Percentiles rank a stretch among this genome's conserved stretches.
These are phyloP conservation scores for Penicillium sp. DNA, from an alignment of 2,329 filamentous ascomycete genomes.

Conservation along the genomic window DNA sequence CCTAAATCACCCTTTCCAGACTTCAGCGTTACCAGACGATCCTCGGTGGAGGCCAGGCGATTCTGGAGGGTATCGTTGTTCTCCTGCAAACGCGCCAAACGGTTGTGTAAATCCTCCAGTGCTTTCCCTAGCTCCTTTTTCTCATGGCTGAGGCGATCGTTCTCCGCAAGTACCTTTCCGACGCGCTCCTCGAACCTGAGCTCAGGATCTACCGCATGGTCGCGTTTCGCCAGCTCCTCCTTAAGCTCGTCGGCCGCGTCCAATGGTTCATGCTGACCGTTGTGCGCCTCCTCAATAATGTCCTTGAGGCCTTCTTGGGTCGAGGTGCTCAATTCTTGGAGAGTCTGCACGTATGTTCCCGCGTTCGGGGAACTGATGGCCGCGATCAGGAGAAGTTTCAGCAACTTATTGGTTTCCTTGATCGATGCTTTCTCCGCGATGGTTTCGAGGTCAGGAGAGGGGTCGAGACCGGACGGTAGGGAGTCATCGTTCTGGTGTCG, in stretches of 20 bases:
- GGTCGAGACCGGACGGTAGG: slow-evolving; percentile 40
- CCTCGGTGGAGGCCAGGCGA: slow-evolving; percentile 46
- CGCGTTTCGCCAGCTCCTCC: slow-evolving; percentile 33
- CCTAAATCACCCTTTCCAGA: slow-evolving; percentile 47
- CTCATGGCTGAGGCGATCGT: slow-evolving; percentile 56
- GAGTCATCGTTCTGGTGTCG: slow-evolving; percentile 43
- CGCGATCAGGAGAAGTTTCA: slow-evolving; percentile 61
- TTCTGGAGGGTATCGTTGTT: slow-evolving; percentile 46
- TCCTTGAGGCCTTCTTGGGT: slow-evolving; percentile 46
- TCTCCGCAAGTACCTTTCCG: slow-evolving; percentile 47
- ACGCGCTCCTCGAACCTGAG: slow-evolving; percentile 48
- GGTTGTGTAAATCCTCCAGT: slow-evolving; percentile 53
- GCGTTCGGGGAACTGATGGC: slow-evolving; percentile 57
- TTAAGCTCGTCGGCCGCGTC: slow-evolving; percentile 37
- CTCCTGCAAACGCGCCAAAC: slow-evolving; percentile 54
- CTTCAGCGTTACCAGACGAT: slow-evolving; percentile 50
- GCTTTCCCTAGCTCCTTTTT: slow-evolving; percentile 48
- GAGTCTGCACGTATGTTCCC: slow-evolving; percentile 51
- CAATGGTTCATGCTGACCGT: slow-evolving; percentile 36
- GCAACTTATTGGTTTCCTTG: slow-evolving; percentile 50
- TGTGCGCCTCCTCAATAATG: slow-evolving; percentile 46
- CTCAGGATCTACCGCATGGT: slow-evolving; percentile 41
- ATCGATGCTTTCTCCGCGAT: slow-evolving; percentile 43
- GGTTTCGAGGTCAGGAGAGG: slow-evolving; percentile 44
- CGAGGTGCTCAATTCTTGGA: slow-evolving; percentile 41